Conservation (phyloP, 768 basidiomycete genomes). For the Termitomyces titanicus region DNA sequence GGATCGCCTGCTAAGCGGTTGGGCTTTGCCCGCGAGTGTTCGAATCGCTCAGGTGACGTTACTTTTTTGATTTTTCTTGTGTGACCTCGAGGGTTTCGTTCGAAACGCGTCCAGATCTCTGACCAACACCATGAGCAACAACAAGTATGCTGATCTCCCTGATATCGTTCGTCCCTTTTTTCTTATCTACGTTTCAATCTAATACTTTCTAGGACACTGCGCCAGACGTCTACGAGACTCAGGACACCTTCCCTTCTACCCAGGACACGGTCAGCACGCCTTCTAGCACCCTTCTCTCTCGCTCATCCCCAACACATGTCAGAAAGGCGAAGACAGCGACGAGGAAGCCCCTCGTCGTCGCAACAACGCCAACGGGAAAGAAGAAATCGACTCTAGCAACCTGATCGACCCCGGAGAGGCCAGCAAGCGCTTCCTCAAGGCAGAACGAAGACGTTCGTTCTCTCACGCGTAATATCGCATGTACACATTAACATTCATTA, state of each 20-base stretch:
- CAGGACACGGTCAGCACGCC: slow-evolving; percentile 44
- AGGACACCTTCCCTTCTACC: slow-evolving; percentile 62
- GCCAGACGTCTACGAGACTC: slow-evolving; percentile 90
- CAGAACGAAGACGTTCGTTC: slow-evolving; percentile 59
- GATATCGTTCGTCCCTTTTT: slow-evolving; percentile 67
- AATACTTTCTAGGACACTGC: slow-evolving; percentile 67
- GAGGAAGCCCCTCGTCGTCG: slow-evolving; percentile 53
- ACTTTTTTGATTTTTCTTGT: slow-evolving; percentile 18
- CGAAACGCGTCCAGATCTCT: background rate
- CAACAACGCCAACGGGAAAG: slow-evolving; percentile 40
- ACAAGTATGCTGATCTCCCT: slow-evolving; percentile 88
- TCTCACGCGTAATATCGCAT: slow-evolving; percentile 10
- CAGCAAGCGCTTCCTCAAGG: slow-evolving; percentile 63
- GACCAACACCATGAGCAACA: slow-evolving; percentile 45
- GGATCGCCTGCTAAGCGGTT: slow-evolving; percentile 72
- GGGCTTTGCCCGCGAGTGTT: slow-evolving; percentile 50
- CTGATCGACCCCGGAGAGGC: slow-evolving; percentile 68
- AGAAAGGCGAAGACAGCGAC: slow-evolving; percentile 66
- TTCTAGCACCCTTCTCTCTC: background rate
- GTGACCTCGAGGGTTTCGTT: accelerated
- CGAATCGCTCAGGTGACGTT: slow-evolving; percentile 52
- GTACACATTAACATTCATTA: background rate
- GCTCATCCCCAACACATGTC: slow-evolving; percentile 8
- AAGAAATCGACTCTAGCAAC: slow-evolving; percentile 68
- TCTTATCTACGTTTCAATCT: background rate